Evolutionary conservation across 257 asterid genomes (phyloP).

Genomic region (Jaltomata sinuosa): DNA sequence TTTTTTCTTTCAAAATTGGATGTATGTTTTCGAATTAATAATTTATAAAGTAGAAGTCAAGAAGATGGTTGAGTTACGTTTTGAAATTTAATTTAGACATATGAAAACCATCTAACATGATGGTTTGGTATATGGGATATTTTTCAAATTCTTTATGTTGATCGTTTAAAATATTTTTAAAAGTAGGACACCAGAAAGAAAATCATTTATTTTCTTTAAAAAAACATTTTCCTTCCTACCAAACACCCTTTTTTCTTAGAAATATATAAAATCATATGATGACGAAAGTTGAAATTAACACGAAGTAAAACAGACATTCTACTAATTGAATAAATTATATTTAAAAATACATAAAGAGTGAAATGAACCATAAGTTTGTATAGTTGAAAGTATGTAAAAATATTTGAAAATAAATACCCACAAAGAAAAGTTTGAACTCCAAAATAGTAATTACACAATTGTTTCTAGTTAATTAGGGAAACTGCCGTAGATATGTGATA

Average conservation of each 20-base stretch:
- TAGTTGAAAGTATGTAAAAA: too few species aligned
- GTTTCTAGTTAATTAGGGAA: too few species aligned
- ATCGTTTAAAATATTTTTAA: too few species aligned
- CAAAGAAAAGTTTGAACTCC: neutral
- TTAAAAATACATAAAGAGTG: neutral
- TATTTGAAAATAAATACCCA: too few species aligned
- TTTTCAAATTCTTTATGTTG: neutral
- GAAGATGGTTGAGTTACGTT: neutral
- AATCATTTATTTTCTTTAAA: neutral
- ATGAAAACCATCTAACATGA: neutral
- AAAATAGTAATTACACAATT: too few species aligned
- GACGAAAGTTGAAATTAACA: too few species aligned
- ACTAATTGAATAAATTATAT: too few species aligned
- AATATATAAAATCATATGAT: neutral
- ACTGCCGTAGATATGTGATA: too few species aligned
- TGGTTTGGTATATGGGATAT: neutral
- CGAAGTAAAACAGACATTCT: too few species aligned
- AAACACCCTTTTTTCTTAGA: neutral
- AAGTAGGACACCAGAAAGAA: neutral
- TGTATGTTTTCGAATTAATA: neutral
- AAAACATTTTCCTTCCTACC: neutral
- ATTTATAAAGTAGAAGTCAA: neutral
- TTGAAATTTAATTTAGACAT: neutral
- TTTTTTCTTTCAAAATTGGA: neutral
- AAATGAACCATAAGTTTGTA: neutral